Conservation (phyloP, 768 basidiomycete genomes). For the Amanita thiersii region DNA sequence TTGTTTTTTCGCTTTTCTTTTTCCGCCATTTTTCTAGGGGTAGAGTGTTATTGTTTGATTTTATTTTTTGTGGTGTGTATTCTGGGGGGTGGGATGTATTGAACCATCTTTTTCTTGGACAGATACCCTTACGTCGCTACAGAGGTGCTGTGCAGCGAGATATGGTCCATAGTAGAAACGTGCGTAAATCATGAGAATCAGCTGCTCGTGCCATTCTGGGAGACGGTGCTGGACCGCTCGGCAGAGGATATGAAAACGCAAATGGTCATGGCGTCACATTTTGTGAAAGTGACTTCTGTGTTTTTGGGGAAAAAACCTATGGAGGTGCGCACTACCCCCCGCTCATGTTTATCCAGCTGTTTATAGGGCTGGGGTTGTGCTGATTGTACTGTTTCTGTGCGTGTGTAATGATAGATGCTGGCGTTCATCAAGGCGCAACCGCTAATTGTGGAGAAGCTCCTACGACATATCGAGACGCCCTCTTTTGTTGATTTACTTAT, state of each 20-base stretch:
- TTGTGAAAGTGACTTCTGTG: conserved; percentile 87
- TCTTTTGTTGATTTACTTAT: conserved; percentile 89
- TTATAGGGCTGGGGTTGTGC: no score
- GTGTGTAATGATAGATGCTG: conserved; percentile 63
- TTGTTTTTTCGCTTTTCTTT: no score
- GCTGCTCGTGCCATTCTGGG: conserved; percentile 86
- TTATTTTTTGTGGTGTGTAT: no score
- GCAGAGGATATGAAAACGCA: conserved; percentile 83
- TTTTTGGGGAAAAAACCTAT: conserved; percentile 84
- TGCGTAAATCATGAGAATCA: conserved; percentile 66
- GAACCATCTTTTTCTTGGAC: conserved; percentile 1
- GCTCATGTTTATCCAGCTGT: conserved; percentile 11
- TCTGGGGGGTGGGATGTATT: no score
- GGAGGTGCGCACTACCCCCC: conserved; percentile 55
- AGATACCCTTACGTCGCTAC: conserved; percentile 93
- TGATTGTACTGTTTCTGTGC: conserved; percentile 16
- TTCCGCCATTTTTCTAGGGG: no score
- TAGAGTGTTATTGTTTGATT: no score
- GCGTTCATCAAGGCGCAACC: conserved; percentile 84
- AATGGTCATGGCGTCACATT: conserved; percentile 85
- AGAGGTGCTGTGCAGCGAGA: conserved; percentile 91
- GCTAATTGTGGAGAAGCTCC: conserved; percentile 69
- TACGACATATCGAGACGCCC: conserved; percentile 82
- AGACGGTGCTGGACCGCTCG: conserved; percentile 71
- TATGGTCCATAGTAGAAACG: conserved; percentile 92